Percentiles rank a stretch among this genome's conserved stretches.
Conservation (phyloP, 2,329 filamentous ascomycete genomes). For the Paramyrothecium roridum region DNA sequence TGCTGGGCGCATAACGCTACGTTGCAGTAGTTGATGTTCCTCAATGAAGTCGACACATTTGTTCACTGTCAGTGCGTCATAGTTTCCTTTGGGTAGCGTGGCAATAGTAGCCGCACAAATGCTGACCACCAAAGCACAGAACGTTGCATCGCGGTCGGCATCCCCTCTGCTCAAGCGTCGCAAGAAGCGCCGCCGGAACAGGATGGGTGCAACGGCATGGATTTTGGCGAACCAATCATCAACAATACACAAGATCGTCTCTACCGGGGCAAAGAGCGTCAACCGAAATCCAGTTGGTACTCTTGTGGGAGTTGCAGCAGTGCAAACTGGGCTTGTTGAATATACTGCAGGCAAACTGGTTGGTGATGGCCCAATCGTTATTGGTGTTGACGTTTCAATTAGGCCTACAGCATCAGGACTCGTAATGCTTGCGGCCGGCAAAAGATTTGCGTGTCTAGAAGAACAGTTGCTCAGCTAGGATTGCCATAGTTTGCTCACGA, state of each 20-base stretch:
- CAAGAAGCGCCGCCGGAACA: slow-evolving; percentile 26
- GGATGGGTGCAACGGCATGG: slow-evolving; percentile 28
- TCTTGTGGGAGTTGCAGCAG: neutral
- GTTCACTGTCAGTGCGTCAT: slow-evolving; percentile 20
- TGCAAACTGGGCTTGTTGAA: neutral
- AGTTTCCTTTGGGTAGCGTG: slow-evolving; percentile 22
- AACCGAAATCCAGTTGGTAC: slow-evolving; percentile 7
- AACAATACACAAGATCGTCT: slow-evolving; percentile 15
- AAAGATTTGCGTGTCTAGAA: neutral
- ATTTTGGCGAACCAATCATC: slow-evolving; percentile 31
- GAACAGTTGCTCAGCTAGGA: neutral
- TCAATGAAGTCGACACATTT: slow-evolving; percentile 25
- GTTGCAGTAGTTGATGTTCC: slow-evolving; percentile 17
- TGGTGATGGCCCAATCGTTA: neutral
- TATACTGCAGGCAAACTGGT: neutral
- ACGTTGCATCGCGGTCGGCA: slow-evolving; percentile 19
- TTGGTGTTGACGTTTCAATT: neutral
- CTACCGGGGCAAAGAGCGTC: slow-evolving; percentile 11
- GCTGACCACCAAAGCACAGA: slow-evolving; percentile 28
- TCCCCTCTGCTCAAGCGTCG: slow-evolving; percentile 19
- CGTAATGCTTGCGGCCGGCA: neutral
- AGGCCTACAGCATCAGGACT: neutral
- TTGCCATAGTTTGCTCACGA: neutral
- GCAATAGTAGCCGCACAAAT: slow-evolving; percentile 30
- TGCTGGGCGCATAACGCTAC: slow-evolving; percentile 6